Evolutionary conservation across 106 monocot genomes (phyloP), one percentile per base, ranked within the genome.

Genomic region (Amphibolis antarctica): DNA sequence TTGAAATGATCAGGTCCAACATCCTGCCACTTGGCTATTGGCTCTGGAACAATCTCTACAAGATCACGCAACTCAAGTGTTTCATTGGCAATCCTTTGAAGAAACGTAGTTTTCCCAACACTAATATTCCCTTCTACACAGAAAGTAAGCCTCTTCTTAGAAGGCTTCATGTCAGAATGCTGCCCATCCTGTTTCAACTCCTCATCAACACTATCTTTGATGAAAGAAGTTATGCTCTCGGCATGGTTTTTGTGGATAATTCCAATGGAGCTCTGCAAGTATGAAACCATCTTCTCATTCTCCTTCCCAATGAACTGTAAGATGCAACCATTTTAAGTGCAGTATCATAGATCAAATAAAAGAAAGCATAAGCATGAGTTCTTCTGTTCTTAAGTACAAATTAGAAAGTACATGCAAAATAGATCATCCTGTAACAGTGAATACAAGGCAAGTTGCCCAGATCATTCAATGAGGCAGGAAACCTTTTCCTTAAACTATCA

Each of bases 121-220:
- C 98, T 91, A 44, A 98, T 98, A 60, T 98, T 96, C 28, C 96
- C 96, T 66, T 96, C 96, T 18, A 96, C 96, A 65, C 96, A 96
- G 60, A 96, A 96, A 44, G 91, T 98, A 3, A 98, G 82, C 70
- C 98, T 84, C 63, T 87, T 94, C 83, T 86, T 87, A 10, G 57
- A 23, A 68, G 63, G 66, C 45, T 72, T 96, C 43, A 49, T 10
- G 6, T 77, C 72, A 51, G 76, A 62, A 24, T 58, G 24, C 3
- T 55, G 17, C 21, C 31, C 57, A 21, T 74, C 83, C 44, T 85
- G 76, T 74, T 84, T 69, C 46, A 91, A 46, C 60, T 98, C 98
- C 53, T 86, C 78, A 73, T 91, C 98, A 44, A 91, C 87, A 64
- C 78, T 85, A 66, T 91, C 91, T 65, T 91, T 98, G 59, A 96